Base-by-base conservation (phyloP, 805 yeast genomes). In the Sugiyamaella mastotermitis region DNA sequence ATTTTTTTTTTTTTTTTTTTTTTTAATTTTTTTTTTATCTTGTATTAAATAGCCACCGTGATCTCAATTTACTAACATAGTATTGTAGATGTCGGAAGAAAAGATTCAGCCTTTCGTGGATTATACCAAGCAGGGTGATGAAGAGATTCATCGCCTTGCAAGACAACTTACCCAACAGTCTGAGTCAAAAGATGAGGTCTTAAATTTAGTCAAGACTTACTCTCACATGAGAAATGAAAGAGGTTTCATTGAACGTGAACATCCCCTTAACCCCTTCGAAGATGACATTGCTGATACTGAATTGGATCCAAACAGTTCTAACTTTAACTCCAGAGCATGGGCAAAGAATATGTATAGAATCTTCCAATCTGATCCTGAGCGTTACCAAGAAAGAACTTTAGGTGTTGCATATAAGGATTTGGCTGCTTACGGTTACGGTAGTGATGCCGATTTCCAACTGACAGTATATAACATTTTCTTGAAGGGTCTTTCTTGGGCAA, bases 371-470 rank as follows among this genome's bases (percentile, higher is more conserved):
- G 83, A 80, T 50, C 75, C 76, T 0, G 85, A 77, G 3, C 68
- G 74, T 52, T 78, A 72, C 55, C 76, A 78, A 19, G 62, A 74
- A 32, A 66, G 70, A 17, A 60, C 79, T 37, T 79, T 85, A 3
- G 83, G 83, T 8, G 62, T 80, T 29, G 64, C 76, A 2, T 83
- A 74, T 64, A 66, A 72, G 43, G 59, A 78, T 49, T 61, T 82
- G 47, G 60, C 77, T 40, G 83, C 83, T 3, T 72, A 65, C 40
- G 90, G 90, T 46, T 69, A 65, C 37, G 80, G 76, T 45, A 68
- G 75, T 15, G 72, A 74, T 21, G 74, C 81, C 3, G 85, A 78
- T 54, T 82, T 78, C 58, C 87, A 80, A 54, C 61, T 76, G 8
- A 80, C 80, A 2, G 72, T 76, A 3, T 50, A 69, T 13, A 80